Evolutionary conservation across 176 grass and related monocot genomes (phyloP).

Genomic region (Pharus latifolius): DNA sequence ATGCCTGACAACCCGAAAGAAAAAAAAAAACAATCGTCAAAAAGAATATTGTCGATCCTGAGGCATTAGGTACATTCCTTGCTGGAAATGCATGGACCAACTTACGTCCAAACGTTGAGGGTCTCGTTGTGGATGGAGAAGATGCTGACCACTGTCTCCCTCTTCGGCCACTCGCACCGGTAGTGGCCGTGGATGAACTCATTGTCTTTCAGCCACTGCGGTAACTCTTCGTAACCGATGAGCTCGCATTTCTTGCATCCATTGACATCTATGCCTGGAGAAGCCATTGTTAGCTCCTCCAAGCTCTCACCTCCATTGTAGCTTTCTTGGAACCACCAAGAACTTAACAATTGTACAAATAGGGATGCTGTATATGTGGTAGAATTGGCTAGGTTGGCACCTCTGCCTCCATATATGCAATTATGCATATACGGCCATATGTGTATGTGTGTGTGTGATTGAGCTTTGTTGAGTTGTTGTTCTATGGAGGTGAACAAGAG

Average conservation of each 20-base stretch:
- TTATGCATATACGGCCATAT: background rate
- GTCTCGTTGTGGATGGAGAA: conserved; percentile 92
- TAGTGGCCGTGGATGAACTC: conserved; percentile 73
- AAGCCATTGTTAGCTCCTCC: conserved; percentile 31
- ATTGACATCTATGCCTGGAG: background rate
- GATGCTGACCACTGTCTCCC: conserved; percentile 67
- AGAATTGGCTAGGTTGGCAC: background rate
- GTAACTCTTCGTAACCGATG: conserved; percentile 37
- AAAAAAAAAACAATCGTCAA: background rate
- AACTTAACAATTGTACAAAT: background rate
- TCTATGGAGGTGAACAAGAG: conserved; percentile 17
- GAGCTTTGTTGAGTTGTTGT: conserved; percentile 21
- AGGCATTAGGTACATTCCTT: background rate
- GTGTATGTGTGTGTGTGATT: background rate
- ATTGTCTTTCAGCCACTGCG: conserved; percentile 80
- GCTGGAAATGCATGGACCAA: background rate
- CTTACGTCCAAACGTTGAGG: conserved; percentile 87
- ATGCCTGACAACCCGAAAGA: conserved; percentile 39
- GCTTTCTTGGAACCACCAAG: background rate
- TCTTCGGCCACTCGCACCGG: conserved; percentile 72
- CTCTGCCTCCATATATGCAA: background rate
- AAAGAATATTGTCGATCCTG: background rate
- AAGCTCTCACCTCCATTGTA: conserved; percentile 10
- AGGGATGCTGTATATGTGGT: background rate
- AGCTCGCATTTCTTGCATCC: conserved; percentile 23